Percentiles rank a stretch among this genome's conserved stretches.
These are phyloP conservation scores for Adansonia digitata DNA, from an alignment of 345 rosid genomes.

Conservation along the genomic window DNA sequence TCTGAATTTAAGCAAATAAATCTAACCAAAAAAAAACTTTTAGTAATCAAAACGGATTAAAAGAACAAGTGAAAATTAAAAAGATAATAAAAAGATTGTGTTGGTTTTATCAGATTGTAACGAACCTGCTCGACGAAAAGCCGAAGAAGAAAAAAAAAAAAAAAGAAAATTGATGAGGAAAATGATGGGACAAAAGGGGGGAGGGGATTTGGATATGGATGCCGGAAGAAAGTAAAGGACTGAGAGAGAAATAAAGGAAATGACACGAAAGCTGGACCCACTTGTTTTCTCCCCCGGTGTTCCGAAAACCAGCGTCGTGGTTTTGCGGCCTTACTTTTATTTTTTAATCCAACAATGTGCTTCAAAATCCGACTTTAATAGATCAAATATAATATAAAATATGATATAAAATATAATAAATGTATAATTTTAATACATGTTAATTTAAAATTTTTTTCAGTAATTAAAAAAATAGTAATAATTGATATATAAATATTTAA, in stretches of 20 bases:
- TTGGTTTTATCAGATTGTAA: neutral
- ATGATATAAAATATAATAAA: too few species aligned
- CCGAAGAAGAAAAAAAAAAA: neutral
- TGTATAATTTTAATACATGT: too few species aligned
- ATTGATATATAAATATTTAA: too few species aligned
- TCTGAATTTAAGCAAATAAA: conserved; percentile 2
- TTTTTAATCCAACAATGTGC: neutral
- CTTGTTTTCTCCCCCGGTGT: neutral
- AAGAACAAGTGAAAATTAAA: neutral
- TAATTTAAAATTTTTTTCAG: too few species aligned
- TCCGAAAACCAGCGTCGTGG: conserved; percentile 4
- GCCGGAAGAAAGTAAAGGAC: neutral
- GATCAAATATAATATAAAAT: too few species aligned
- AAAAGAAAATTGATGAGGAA: neutral
- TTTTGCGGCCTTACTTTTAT: neutral
- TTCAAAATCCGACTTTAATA: neutral
- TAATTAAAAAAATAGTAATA: too few species aligned
- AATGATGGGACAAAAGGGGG: neutral
- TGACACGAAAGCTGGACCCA: conserved; percentile 11
- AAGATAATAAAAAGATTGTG: neutral
- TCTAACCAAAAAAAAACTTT: neutral
- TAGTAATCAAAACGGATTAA: neutral
- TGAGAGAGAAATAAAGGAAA: neutral
- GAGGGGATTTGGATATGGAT: neutral
- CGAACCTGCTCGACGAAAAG: conserved; percentile 19